Conservation (phyloP, 805 yeast species). For the Cyberlindnera maclurae region DNA sequence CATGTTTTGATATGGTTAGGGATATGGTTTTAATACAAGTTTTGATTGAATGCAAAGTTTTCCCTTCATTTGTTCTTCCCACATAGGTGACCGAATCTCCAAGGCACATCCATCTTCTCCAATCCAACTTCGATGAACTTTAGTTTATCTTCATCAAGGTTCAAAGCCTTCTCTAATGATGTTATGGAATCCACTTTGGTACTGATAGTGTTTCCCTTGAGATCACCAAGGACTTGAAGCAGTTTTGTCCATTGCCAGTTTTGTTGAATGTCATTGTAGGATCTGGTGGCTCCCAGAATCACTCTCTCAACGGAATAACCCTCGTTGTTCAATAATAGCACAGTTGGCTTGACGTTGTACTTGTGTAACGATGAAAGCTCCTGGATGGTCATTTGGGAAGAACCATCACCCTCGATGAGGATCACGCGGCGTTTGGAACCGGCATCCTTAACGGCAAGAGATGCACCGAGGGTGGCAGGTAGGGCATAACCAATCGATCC, state of each 20-base stretch:
- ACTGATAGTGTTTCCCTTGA: conserved; percentile 30
- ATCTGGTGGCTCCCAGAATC: conserved; percentile 46
- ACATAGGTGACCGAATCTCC: conserved; percentile 17
- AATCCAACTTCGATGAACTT: conserved; percentile 51
- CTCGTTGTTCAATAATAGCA: conserved; percentile 54
- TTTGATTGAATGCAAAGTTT: too few species aligned
- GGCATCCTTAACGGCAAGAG: conserved; percentile 46
- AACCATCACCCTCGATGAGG: conserved; percentile 62
- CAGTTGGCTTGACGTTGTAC: conserved; percentile 48
- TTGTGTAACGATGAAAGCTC: conserved; percentile 54
- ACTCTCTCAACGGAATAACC: conserved; percentile 64
- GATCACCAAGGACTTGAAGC: conserved; percentile 49
- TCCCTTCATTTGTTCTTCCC: background rate
- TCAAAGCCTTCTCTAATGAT: conserved; percentile 6
- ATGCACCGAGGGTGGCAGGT: conserved; percentile 59
- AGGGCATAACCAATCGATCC: conserved; percentile 62
- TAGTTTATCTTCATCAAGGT: conserved; percentile 32
- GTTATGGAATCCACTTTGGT: conserved; percentile 33
- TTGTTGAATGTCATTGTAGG: conserved; percentile 54
- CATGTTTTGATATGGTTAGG: background rate
- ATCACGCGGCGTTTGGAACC: conserved; percentile 34
- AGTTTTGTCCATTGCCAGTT: conserved; percentile 45
- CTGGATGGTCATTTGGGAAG: conserved; percentile 59
- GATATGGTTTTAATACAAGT: too few species aligned
- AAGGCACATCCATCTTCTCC: conserved; percentile 55